Evolutionary conservation across 352 stramenopile species (phyloP), one percentile per base, ranked within the genome.

Genomic region (Saprolegnia diclina): DNA sequence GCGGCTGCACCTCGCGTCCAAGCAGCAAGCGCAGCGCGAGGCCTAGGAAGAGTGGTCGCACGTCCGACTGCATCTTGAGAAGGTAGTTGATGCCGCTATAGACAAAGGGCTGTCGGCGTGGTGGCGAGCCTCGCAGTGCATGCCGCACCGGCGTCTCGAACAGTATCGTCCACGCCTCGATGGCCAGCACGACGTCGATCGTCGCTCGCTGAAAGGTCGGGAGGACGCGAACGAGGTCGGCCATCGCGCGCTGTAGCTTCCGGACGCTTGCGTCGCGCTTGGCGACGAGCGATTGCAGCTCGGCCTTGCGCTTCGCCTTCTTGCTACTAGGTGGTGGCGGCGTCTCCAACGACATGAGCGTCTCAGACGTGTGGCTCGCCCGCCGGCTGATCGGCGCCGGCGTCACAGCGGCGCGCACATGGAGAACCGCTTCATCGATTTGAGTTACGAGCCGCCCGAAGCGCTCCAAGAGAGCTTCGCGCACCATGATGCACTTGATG

Each of bases 401-500:
- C 24, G 38, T 54, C n/a, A 42, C 6, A 4, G 37, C 18, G 13
- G 11, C 40, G 22, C 50, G 44, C 11, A 66, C 16, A 3, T 66
- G 37, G 4, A 55, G 11, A 19, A 32, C 57, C 19, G 13, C 19
- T 24, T 19, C 18, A 38, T 66, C 44, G 40, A 54, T 22, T 11
- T 26, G 19, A 18, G 22, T 40, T 3, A n/a, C 44, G 40, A 50
- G 19, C 21, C 57, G 40, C 3, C 40, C 44, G 2, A 66, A 18
- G n/a, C 42, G 57, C 22, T 66, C 40, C n/a, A 66, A 26, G 13
- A 55, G n/a, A 13, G 48, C 35, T 55, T 66, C 57, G 21, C 57
- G 57, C 7, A 66, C n/a, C 21, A 66, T 24, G 16, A 66, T 66
- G 13, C 35, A n/a, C 38, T 66, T 66, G 57, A 66, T 54, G 14